Percentiles rank a stretch among this genome's conserved stretches.
phyloP scores from a whole-genome alignment of 2,329 filamentous ascomycete genomes.

The Xylariaceae sp. region DNA sequence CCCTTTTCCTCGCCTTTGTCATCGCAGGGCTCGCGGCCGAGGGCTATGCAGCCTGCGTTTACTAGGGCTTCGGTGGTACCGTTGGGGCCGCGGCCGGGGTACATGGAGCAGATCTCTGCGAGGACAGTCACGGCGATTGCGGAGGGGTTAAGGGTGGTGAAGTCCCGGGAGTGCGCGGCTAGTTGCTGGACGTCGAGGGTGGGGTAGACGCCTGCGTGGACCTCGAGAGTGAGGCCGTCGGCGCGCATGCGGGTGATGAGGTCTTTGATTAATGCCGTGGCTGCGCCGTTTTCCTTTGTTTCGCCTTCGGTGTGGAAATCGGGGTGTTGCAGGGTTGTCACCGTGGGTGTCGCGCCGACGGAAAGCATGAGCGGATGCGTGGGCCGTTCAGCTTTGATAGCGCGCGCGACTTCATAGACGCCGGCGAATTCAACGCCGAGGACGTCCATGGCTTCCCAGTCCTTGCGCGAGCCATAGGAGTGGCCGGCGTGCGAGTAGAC shows the following conservation, averaged over 20 bases:
- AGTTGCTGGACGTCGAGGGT: conserved; percentile 74
- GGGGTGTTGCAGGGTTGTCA: conserved; percentile 58
- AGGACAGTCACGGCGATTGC: conserved; percentile 63
- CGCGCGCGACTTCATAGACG: conserved; percentile 41
- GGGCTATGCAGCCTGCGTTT: conserved; percentile 61
- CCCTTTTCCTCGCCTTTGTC: conserved; percentile 34
- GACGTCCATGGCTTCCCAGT: conserved; percentile 48
- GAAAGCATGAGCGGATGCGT: conserved; percentile 48
- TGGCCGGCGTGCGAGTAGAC: conserved; percentile 70
- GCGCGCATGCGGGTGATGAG: conserved; percentile 36
- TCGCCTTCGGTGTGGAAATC: conserved; percentile 22
- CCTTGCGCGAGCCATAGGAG: conserved; percentile 56
- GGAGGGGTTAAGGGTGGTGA: conserved; percentile 40
- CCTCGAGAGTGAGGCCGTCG: conserved; percentile 49
- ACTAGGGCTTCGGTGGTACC: conserved; percentile 58
- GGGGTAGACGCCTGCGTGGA: conserved; percentile 73
- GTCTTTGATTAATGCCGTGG: conserved; percentile 34
- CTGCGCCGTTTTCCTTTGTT: conserved; percentile 6
- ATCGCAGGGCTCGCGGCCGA: conserved; percentile 68
- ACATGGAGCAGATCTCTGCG: conserved; percentile 66
- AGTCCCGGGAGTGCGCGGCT: conserved; percentile 56
- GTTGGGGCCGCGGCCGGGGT: conserved; percentile 49
- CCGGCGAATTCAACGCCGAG: conserved; percentile 48
- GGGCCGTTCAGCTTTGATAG: conserved; percentile 30
- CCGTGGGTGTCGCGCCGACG: conserved; percentile 72